These are phyloP conservation scores for Mariannaea elegans DNA, from an alignment of 2,329 filamentous ascomycete species.

Conservation along the genomic window DNA sequence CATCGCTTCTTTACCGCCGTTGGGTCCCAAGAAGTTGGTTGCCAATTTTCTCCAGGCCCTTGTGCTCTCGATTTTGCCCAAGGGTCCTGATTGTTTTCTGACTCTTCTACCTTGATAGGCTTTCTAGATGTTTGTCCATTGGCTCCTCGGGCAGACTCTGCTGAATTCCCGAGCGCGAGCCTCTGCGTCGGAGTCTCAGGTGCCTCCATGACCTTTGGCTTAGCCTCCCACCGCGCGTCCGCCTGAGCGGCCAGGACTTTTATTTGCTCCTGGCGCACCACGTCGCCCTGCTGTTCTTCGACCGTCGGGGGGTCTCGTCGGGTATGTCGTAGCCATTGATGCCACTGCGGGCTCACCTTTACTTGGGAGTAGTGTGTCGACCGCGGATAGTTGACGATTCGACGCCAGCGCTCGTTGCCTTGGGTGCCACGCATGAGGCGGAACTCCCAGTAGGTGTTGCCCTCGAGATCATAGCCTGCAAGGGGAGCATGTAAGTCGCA, in stretches of 20 bases:
- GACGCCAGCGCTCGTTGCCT: constrained; percentile 60
- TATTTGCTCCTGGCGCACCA: constrained; percentile 61
- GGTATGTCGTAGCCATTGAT: constrained; percentile 73
- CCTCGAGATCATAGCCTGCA: constrained; percentile 69
- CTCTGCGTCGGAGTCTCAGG: constrained; percentile 34
- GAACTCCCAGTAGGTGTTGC: constrained; percentile 77
- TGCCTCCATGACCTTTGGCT: constrained; percentile 58
- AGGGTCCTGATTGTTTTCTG: constrained; percentile 54
- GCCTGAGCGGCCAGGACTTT: constrained; percentile 67
- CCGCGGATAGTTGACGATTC: constrained; percentile 68
- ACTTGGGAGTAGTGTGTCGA: constrained; percentile 64
- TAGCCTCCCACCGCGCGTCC: constrained; percentile 71
- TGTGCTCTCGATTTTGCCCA: constrained; percentile 62
- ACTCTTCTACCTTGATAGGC: constrained; percentile 11
- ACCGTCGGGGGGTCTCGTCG: constrained; percentile 63
- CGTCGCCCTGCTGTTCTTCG: constrained; percentile 64
- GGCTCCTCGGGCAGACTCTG: constrained; percentile 11
- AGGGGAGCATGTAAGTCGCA: constrained; percentile 31
- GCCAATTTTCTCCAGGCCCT: constrained; percentile 71
- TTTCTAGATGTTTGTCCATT: constrained; percentile 9
- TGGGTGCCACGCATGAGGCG: constrained; percentile 55
- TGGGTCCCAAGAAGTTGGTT: constrained; percentile 71
- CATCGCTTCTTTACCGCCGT: constrained; percentile 46
- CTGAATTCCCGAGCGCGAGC: constrained; percentile 21
- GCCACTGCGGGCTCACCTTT: constrained; percentile 69